Percentiles rank a stretch among this genome's conserved stretches.
Evolutionary conservation across 2,329 filamentous ascomycete species (phyloP).

Genomic region (Epichloe coenophiala): DNA sequence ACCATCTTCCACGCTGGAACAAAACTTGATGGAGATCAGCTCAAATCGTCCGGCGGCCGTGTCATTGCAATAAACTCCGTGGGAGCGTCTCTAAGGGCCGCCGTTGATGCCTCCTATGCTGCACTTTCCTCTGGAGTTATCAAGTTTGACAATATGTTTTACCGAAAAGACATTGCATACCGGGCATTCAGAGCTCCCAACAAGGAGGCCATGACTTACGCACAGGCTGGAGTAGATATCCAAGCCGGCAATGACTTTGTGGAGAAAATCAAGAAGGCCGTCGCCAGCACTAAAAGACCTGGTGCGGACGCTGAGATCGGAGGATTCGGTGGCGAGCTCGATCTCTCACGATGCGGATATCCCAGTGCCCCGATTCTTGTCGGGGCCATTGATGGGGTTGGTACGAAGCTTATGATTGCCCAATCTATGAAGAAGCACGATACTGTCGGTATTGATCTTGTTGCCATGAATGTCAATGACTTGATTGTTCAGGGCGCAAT

Average conservation of each 20-base stretch:
- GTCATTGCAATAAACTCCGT: conserved; percentile 89
- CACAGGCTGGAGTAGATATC: conserved; percentile 84
- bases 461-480: conserved; percentile 99
- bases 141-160: conserved; percentile 81
- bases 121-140: conserved; percentile 57
- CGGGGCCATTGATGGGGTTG: conserved; percentile 91
- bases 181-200: conserved; percentile 44
- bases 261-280: conserved; percentile 77
- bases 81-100: conserved; percentile 57
- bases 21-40: conserved; percentile 42
- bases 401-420: conserved; percentile 93
- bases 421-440: conserved; percentile 82
- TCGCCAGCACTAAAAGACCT: conserved; percentile 70
- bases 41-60: conserved; percentile 72
- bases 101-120: conserved; percentile 77
- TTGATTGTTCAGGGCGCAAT: conserved; percentile 91
- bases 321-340: conserved; percentile 66
- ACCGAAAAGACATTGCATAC: conserved; percentile 82
- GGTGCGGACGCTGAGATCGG: conserved; percentile 90
- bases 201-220: conserved; percentile 65
- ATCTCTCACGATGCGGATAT: conserved; percentile 59
- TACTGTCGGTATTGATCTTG: conserved; percentile 90
- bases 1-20: conserved; percentile 94
- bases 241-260: conserved; percentile 90
- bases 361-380: conserved; percentile 65